Evolutionary conservation across 495 filamentous ascomycete genomes (phyloP), one percentile per base, ranked within the genome.

Genomic region (Parathielavia appendiculata): DNA sequence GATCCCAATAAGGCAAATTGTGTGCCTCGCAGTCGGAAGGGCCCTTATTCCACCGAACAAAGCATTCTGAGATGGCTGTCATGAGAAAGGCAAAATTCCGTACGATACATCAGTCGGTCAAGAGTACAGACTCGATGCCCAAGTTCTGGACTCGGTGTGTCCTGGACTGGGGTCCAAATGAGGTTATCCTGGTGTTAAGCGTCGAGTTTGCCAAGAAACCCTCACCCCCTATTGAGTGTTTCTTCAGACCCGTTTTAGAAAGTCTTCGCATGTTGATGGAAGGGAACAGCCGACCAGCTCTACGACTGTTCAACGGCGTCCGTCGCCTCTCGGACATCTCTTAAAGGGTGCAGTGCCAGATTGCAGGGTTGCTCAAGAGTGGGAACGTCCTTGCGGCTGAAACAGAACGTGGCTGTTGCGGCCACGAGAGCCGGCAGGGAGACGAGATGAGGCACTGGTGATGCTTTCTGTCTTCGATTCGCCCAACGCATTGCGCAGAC

Each of bases 181-280:
- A 6, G 49, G 35, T 9, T 36, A 32, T 36, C 8, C 11, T 17
- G 30, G 19, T 51, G 49, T 20, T 51, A 35, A 26, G 34, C 16
- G 34, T 39, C 20, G 49, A 39, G 11, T 13, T 17, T 45, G 17
- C 10, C 8, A 19, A 22, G 48, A 19, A 10, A 22, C 4, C 17
- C 3, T 6, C n/a, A 14, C 48, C 48, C 48, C 54, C 48, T 68
- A 62, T 67, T 67, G 23, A 64, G 50, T 59, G 65, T 66, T 67
- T 75, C 73, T 74, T 74, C 62, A 72, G 20, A 64, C 47, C 73
- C 68, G 45, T 40, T 62, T 67, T 63, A 43, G 68, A 68, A 64
- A 65, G 57, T 30, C 8, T 34, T 43, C 35, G 54, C 36, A 41
- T 49, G 9, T 41, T 41, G 35, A 39, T 13, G 0, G 6, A 39